Conservation (phyloP, 169 alveolate genomes). For the Sarcocystis neurona region DNA sequence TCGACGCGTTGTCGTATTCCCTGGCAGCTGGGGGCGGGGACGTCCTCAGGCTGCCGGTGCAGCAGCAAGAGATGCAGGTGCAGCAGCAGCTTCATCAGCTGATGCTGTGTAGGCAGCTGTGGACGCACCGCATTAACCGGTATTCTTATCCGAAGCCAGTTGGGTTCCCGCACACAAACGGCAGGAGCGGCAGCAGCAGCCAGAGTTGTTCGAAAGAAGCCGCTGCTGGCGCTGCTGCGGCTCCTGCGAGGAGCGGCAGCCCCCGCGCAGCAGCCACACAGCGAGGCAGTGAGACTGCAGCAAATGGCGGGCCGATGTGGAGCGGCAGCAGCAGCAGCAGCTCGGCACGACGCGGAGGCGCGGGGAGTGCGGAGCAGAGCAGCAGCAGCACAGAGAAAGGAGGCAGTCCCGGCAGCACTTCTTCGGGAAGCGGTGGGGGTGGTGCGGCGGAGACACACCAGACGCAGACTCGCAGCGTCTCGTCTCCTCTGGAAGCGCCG, state of each 20-base stretch:
- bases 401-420: background rate
- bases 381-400: slow-evolving; percentile 15
- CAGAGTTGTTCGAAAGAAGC: too few relatives aligned
- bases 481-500: too few relatives aligned
- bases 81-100: slow-evolving; percentile 38
- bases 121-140: slow-evolving; percentile 9
- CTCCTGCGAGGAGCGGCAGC: too few relatives aligned
- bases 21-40: slow-evolving; percentile 1
- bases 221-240: too few relatives aligned
- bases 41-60: background rate
- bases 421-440: too few relatives aligned
- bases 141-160: background rate
- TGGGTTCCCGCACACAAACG: too few relatives aligned
- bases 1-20: background rate
- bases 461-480: too few relatives aligned
- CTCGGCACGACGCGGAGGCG: background rate
- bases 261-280: too few relatives aligned
- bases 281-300: too few relatives aligned
- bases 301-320: too few relatives aligned
- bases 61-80: slow-evolving; percentile 1
- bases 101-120: slow-evolving; percentile 21
- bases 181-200: too few relatives aligned
- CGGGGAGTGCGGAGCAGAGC: background rate
- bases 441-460: too few relatives aligned
- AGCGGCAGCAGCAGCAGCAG: slow-evolving; percentile 13